A percentile compares a stretch with the other conserved stretches of the same genome.
phyloP scores from a whole-genome alignment of 768 basidiomycete species.

The Amylocystis lapponica region DNA sequence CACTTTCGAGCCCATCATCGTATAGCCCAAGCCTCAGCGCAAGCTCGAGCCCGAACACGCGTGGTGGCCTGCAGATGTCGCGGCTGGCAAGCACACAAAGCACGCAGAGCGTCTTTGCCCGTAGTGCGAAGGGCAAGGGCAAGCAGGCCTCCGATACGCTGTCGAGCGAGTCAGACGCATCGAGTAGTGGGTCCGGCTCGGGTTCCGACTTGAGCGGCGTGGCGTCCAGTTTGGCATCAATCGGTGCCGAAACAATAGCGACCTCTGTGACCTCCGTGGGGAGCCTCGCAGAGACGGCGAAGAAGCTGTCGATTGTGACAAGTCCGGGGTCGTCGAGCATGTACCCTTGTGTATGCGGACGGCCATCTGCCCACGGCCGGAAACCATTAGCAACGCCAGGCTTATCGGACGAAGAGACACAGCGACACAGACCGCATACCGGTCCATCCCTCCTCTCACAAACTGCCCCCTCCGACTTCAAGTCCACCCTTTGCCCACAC shows the following conservation, averaged over 20 bases:
- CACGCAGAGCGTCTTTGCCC: constrained; percentile 1
- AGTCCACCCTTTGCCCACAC: constrained; percentile 5
- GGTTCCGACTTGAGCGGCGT: constrained; percentile 14
- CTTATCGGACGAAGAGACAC: constrained; percentile 5
- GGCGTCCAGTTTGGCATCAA: too few relatives aligned
- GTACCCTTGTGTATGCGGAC: constrained; percentile 12
- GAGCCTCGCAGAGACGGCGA: constrained; percentile 19
- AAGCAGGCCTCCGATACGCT: constrained; percentile 7
- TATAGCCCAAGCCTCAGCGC: too few relatives aligned
- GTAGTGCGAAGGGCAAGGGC: constrained; percentile 9
- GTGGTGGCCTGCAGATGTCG: constrained; percentile 23
- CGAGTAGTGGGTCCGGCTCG: constrained; percentile 20
- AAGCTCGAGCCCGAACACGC: too few relatives aligned
- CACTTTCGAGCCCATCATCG: too few relatives aligned
- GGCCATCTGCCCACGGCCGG: neutral
- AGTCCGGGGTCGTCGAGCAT: constrained; percentile 6
- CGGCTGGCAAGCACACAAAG: constrained; percentile 16
- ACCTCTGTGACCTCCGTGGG: constrained; percentile 24
- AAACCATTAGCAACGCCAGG: constrained; percentile 2
- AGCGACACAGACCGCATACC: constrained; percentile 10
- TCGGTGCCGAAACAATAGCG: constrained; percentile 8
- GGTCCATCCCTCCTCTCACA: constrained; percentile 32
- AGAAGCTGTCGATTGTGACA: constrained; percentile 14
- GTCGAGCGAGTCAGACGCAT: too few relatives aligned
- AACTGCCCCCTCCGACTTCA: constrained; percentile 28